phyloP scores from a whole-genome alignment of 768 basidiomycete species.

The Galerina sulciceps region DNA sequence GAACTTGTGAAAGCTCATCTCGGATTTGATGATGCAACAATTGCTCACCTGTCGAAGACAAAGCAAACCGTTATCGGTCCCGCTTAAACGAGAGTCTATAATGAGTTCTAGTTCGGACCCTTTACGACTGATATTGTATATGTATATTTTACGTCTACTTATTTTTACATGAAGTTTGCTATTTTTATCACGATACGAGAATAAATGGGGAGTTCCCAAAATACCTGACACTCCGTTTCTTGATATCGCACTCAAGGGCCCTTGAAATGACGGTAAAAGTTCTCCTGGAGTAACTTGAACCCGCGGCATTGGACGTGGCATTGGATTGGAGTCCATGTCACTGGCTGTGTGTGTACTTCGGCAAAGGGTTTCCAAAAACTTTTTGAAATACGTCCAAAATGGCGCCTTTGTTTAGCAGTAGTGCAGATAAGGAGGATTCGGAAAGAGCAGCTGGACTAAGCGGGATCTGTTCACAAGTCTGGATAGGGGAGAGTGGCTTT shows the following conservation, averaged over 20 bases:
- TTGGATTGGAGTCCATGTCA: background rate
- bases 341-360: background rate
- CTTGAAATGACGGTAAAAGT: background rate
- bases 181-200: conserved; percentile 3
- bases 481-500: background rate
- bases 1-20: conserved; percentile 65
- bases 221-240: background rate
- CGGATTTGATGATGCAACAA: conserved; percentile 51
- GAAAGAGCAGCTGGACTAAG: background rate
- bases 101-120: background rate
- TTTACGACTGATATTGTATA: conserved; percentile 4
- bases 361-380: background rate
- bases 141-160: conserved; percentile 12
- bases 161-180: conserved; percentile 8
- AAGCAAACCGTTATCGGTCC: conserved; percentile 41
- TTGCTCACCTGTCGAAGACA: conserved; percentile 51
- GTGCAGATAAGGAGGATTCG: background rate
- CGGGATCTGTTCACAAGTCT: background rate
- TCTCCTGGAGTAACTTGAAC: background rate
- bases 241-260: conserved; percentile 6
- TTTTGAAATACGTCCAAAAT: background rate
- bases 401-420: background rate
- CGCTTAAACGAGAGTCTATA: conserved; percentile 12
- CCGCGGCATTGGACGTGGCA: background rate
- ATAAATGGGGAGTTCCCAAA: background rate